Conservation (phyloP, 1,284 basidiomycete genomes). For the Tilletia caries region DNA sequence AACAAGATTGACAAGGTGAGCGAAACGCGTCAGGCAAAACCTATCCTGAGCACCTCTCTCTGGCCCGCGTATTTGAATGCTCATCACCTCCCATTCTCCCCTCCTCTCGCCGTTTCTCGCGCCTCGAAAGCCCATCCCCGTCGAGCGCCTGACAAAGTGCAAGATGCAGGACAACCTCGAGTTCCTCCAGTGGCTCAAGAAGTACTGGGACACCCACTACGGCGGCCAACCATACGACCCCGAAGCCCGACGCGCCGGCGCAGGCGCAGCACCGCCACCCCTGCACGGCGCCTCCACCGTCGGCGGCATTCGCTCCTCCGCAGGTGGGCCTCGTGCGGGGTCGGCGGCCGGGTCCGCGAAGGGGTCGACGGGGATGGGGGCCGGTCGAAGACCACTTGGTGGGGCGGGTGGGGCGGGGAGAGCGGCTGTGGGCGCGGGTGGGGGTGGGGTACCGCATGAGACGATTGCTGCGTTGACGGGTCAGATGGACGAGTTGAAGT, state of each 20-base stretch:
- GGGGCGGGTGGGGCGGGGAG: slow-evolving; percentile 54
- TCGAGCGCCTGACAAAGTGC: slow-evolving; percentile 90
- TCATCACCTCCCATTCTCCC: too few relatives aligned
- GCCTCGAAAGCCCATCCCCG: slow-evolving; percentile 94
- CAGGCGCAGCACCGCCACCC: slow-evolving; percentile 52
- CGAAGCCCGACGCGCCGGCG: slow-evolving; percentile 71
- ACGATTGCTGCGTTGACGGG: slow-evolving; percentile 65
- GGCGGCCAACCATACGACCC: slow-evolving; percentile 86
- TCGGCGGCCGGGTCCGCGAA: slow-evolving; percentile 12
- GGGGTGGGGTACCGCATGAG: slow-evolving; percentile 44
- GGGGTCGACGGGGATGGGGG: slow-evolving; percentile 4
- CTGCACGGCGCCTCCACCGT: slow-evolving; percentile 35
- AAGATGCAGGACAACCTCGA: slow-evolving; percentile 99
- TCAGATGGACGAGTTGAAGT: slow-evolving; percentile 78
- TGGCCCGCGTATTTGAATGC: too few relatives aligned
- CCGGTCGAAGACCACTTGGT: slow-evolving; percentile 55
- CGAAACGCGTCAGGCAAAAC: too few relatives aligned
- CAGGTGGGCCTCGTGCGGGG: slow-evolving; percentile 58
- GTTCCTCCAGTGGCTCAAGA: slow-evolving; percentile 86
- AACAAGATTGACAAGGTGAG: slow-evolving; percentile 84
- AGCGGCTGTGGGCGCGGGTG: slow-evolving; percentile 55
- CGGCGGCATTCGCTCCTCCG: slow-evolving; percentile 26
- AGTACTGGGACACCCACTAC: slow-evolving; percentile 91
- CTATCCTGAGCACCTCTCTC: neutral
- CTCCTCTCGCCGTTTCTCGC: too few relatives aligned